phyloP scores from a whole-genome alignment of 257 asterid species.

The Ehretia macrophylla region DNA sequence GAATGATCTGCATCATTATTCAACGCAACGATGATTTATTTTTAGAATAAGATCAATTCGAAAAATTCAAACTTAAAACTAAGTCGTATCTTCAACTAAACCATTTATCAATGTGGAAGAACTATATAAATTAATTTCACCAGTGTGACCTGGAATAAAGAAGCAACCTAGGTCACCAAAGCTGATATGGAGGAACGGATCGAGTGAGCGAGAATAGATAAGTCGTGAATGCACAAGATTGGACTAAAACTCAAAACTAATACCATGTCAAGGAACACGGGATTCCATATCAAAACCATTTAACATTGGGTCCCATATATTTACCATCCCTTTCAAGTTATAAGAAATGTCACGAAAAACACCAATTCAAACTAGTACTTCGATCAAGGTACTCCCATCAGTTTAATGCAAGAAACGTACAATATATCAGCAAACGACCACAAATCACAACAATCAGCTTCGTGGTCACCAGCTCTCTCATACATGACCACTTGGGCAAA shows the following conservation, averaged over 20 bases:
- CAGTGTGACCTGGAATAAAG: too few species aligned
- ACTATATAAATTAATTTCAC: too few species aligned
- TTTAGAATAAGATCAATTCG: too few species aligned
- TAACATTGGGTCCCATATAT: too few species aligned
- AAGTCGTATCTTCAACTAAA: neutral
- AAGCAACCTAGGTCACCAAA: too few species aligned
- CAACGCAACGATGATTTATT: neutral
- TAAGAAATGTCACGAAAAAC: neutral
- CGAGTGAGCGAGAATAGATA: too few species aligned
- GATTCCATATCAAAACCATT: too few species aligned
- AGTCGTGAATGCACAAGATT: too few species aligned
- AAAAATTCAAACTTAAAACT: neutral
- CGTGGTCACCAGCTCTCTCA: neutral
- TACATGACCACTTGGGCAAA: neutral
- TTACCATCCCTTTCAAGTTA: neutral
- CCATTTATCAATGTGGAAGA: too few species aligned
- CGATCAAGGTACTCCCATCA: neutral
- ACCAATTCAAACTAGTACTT: neutral
- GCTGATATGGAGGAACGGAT: too few species aligned
- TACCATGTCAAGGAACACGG: too few species aligned
- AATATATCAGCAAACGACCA: neutral
- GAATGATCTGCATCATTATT: constrained; percentile 8
- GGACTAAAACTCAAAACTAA: too few species aligned
- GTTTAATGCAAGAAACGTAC: neutral
- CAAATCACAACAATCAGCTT: neutral